A percentile compares a stretch with the other conserved stretches of the same genome.
Conservation (phyloP, 495 filamentous ascomycete species). For the Talaromyces borbonicus region DNA sequence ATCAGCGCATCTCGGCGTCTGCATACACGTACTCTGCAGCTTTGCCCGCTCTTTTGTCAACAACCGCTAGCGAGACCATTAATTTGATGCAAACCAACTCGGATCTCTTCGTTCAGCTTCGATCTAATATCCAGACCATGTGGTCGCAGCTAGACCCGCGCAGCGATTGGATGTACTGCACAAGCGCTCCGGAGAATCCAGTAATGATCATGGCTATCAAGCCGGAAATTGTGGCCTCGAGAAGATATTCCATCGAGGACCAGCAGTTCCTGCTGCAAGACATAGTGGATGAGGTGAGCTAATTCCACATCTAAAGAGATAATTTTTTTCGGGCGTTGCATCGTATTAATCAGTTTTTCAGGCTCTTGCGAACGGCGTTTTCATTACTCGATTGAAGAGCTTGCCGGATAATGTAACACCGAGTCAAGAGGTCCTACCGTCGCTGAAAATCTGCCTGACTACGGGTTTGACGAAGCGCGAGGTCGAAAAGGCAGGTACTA, state of each 20-base stretch:
- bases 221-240: conserved; percentile 65
- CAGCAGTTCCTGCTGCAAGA: conserved; percentile 85
- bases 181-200: conserved; percentile 75
- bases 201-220: conserved; percentile 79
- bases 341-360: conserved; percentile 21
- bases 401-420: conserved; percentile 54
- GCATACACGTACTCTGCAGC: conserved; percentile 95
- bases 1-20: conserved; percentile 83
- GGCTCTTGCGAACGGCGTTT: conserved; percentile 72
- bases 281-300: conserved; percentile 79
- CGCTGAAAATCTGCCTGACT: conserved; percentile 84
- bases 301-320: too few relatives aligned
- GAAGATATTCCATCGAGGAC: conserved; percentile 56
- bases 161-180: conserved; percentile 86
- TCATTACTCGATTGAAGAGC: conserved; percentile 77
- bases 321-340: not conserved
- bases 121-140: conserved; percentile 76
- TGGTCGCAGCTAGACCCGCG: conserved; percentile 79
- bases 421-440: conserved; percentile 59
- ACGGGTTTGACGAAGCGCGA: conserved; percentile 85
- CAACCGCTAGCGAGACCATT: conserved; percentile 85
- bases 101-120: conserved; percentile 60
- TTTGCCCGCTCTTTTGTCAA: conserved; percentile 83
- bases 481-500: conserved; percentile 81
- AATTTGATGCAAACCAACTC: conserved; percentile 74